Evolutionary conservation across 2,329 filamentous ascomycete genomes (phyloP), one percentile per base, ranked within the genome.

Genomic region (Tricladium varicosporioides): DNA sequence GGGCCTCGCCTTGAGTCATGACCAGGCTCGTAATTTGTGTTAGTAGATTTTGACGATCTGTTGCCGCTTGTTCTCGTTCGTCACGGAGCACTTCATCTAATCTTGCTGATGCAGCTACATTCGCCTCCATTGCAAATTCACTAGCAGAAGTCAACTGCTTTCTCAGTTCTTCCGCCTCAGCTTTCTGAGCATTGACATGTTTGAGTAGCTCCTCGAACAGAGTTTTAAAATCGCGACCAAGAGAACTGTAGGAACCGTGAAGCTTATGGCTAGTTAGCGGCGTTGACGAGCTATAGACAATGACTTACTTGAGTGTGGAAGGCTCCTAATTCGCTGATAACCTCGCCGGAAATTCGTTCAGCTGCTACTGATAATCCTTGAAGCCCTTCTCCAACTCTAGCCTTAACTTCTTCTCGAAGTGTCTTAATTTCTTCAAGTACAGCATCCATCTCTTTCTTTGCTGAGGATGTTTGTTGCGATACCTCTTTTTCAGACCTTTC

Each of bases 341-440:
- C 92, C 65, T 95, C 93, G 11, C 87, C 89, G 0, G 92, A 91
- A 60, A 97, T 97, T 54, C 88, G 86, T 73, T 93, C 91, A 1
- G 93, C 92, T 9, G 92, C 91, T 10, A 82, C 82, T 1, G 92
- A 92, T 18, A 97, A 84, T 22, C 91, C 86, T 66, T 91, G 87
- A 45, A 97, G 78, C 8, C 92, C 93, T 68, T 92, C 86, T 2
- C 91, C 90, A 48, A 97, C 90, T 60, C 88, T 88, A 49, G 83
- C 79, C 76, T 97, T 97, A 51, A 97, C 91, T 53, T 90, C 87
- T 70, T 96, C 89, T 18, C 93, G 85, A 19, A 97, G 80, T n/a
- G 83, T 85, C 70, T 92, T 92, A 71, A 97, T 96, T 70, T 96
- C 93, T 67, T 94, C 90, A 9, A 99, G 79, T 1, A 96, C 87